Evolutionary conservation across 192 early-diverging fungal genomes (phyloP).

Genomic region (Jimgerdemannia lactiflua): DNA sequence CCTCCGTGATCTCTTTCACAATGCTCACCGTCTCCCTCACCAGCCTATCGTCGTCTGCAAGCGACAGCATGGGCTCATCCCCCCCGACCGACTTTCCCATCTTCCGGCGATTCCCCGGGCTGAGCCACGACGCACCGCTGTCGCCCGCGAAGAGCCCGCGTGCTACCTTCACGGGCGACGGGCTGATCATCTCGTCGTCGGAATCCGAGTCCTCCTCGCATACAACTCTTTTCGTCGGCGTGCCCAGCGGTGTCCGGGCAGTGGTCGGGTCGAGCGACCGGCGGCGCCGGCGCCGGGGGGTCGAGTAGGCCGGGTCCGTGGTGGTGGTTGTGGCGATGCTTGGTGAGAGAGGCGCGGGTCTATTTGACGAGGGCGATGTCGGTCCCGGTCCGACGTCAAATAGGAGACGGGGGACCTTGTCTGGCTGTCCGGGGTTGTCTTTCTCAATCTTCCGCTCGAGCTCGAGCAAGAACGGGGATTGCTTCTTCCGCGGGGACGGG

Average conservation of each 20-base stretch:
- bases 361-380: too few species aligned
- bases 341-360: too few species aligned
- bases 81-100: not conserved
- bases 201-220: not conserved
- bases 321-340: too few species aligned
- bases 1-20: not conserved
- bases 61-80: not conserved
- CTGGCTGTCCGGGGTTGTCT: too few species aligned
- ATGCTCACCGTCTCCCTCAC: not conserved
- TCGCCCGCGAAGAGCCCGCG: not conserved
- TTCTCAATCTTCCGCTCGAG: too few species aligned
- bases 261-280: not conserved
- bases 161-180: not conserved
- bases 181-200: not conserved
- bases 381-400: too few species aligned
- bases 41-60: not conserved
- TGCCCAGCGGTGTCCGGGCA: not conserved
- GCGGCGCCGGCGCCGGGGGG: too few species aligned
- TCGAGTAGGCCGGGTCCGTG: not conserved
- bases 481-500: too few species aligned
- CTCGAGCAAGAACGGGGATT: too few species aligned
- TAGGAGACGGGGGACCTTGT: too few species aligned
- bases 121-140: not conserved
- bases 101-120: not conserved
- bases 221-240: not conserved